These are phyloP conservation scores for Capniomyces stellatus DNA, from an alignment of 371 early-diverging fungal genomes.

Conservation along the genomic window DNA sequence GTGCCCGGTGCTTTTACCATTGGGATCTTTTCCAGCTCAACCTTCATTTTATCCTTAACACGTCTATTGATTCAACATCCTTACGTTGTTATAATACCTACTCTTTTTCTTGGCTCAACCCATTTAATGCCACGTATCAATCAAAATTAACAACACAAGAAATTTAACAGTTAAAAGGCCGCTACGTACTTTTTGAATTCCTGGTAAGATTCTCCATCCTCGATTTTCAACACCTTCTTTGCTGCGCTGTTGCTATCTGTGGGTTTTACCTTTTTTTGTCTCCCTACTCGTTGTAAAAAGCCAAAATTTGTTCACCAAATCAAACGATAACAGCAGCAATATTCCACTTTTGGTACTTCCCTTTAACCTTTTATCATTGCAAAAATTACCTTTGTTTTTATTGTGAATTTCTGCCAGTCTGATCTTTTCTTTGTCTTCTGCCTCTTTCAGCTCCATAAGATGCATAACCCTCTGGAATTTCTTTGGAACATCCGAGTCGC, in stretches of 20 bases:
- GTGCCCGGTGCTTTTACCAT: slow-evolving; percentile 1
- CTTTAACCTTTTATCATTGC: no score
- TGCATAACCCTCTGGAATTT: neutral
- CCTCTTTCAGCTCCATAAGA: no score
- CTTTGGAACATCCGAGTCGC: neutral
- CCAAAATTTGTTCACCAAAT: no score
- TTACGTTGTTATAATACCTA: neutral
- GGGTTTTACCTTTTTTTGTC: neutral
- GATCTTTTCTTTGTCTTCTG: no score
- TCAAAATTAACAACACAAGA: no score
- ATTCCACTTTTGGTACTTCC: no score
- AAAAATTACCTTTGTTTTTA: no score
- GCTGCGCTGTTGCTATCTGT: neutral
- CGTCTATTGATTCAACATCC: neutral
- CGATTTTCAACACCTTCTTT: neutral
- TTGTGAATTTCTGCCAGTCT: no score
- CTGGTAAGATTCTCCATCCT: neutral
- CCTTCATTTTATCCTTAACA: neutral
- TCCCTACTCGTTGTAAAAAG: no score
- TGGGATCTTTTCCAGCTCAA: slow-evolving; percentile 1
- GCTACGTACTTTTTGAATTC: neutral
- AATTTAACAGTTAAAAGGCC: neutral
- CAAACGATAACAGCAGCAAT: no score
- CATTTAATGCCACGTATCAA: no score
- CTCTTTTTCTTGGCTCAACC: no score